Percentiles rank a stretch among this genome's conserved stretches.
Conservation (phyloP, 208 protist genomes). For the Acanthamoeba polyphaga region DNA sequence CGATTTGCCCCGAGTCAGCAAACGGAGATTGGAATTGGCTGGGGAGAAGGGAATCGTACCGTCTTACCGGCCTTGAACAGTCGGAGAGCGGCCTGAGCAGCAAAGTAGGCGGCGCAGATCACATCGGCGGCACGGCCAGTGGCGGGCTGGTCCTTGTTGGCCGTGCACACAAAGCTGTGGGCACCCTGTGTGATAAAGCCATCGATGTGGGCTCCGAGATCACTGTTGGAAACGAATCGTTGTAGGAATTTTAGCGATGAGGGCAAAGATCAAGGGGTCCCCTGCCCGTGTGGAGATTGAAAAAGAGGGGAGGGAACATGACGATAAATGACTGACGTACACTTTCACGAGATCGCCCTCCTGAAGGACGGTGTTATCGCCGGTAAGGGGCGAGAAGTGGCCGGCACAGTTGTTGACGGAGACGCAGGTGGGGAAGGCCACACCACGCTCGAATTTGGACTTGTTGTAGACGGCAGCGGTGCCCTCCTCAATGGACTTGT, state of each 20-base stretch:
- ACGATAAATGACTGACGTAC: conserved; percentile 78
- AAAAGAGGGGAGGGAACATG: background rate
- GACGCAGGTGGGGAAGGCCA: conserved; percentile 99
- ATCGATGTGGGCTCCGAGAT: conserved; percentile 99
- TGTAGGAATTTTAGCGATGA: background rate
- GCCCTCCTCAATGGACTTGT: conserved; percentile 86
- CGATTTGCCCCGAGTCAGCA: background rate
- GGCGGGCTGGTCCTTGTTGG: conserved; percentile 88
- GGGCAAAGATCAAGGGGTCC: background rate
- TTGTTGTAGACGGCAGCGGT: conserved; percentile 88
- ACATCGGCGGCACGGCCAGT: conserved; percentile 95
- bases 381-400: conserved; percentile 97
- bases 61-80: conserved; percentile 88
- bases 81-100: conserved; percentile 93
- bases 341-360: conserved; percentile 98
- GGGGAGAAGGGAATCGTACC: background rate
- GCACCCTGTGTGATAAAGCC: conserved; percentile 97
- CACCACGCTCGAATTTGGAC: conserved; percentile 95
- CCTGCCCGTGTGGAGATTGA: background rate
- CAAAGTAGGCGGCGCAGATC: conserved; percentile 96
- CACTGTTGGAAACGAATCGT: conserved; percentile 87
- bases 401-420: conserved; percentile 98
- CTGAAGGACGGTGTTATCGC: conserved; percentile 91
- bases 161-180: conserved; percentile 96
- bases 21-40: background rate